Evolutionary conservation across 2,329 filamentous ascomycete genomes (phyloP).

Genomic region (Trichoderma koningiopsis): DNA sequence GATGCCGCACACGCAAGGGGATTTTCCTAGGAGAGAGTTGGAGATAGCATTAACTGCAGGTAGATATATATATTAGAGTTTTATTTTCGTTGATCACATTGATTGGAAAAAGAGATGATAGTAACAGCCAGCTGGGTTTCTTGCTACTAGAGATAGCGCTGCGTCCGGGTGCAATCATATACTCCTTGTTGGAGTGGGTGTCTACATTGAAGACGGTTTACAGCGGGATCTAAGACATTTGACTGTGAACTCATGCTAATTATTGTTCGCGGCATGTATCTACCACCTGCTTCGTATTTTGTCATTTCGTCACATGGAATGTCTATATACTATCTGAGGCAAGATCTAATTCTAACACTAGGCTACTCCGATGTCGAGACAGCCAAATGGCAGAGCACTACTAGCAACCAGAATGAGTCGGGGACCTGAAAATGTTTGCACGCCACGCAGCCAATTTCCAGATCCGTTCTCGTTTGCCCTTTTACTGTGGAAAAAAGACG

Average conservation of each 20-base stretch:
- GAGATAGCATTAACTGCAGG: neutral
- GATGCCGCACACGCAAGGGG: conserved; percentile 24
- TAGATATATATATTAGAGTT: conserved; percentile 16
- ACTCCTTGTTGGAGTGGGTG: neutral
- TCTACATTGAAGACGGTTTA: neutral
- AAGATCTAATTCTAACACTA: neutral
- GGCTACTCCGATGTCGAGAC: neutral
- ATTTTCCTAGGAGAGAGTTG: conserved; percentile 12
- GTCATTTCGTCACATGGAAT: neutral
- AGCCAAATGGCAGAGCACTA: neutral
- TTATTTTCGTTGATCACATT: neutral
- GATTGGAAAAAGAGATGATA: neutral
- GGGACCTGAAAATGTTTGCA: neutral
- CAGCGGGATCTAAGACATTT: neutral
- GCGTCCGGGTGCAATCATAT: neutral
- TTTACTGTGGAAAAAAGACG: neutral
- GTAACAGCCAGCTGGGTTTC: neutral
- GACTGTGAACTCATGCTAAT: neutral
- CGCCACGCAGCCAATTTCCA: neutral
- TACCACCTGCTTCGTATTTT: neutral
- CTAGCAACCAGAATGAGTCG: neutral
- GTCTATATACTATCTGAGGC: neutral
- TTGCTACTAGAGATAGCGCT: neutral
- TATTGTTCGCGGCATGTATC: neutral
- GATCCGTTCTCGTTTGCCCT: neutral